Base-by-base conservation (phyloP, 1,139 yeast species). In the Saccharomyces hybrid region DNA sequence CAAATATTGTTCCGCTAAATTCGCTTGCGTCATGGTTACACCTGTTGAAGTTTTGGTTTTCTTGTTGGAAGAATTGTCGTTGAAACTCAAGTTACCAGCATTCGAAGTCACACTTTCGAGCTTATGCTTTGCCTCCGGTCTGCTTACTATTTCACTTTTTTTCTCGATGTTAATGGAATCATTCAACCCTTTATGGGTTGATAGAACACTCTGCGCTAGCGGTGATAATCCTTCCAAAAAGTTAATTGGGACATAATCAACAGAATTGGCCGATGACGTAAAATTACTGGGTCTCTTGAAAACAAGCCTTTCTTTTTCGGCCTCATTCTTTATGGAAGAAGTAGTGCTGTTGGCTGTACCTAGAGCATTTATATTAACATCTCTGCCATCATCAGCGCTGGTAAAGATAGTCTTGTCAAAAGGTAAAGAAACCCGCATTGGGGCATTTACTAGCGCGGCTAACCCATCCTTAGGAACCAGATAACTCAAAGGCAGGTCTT, bases 381-480 rank as follows among this genome's bases (percentile, higher is more conserved):
- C 25, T 14, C 44, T 38, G 26, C 44, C 8, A 38, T 38, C 44
- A 16, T 20, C 25, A 20, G 25, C 44, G 25, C 26, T 38, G 44
- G 44, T 20, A 20, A 38, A 38, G 26, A 38, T 20, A 20, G 13
- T 23, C 44, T 30, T 30, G 34, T 16, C 46, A 23, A 44, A 9
- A 11, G 51, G 53, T 8, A 61, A 38, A 20, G 59, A 48, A 9
- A 56, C 41, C 6, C 55, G 47, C 27, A 64, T 46, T 5, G 61
- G 54, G 1, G 61, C 52, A 13, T 49, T 56, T 13, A 65, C 48
- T 32, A 64, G 34, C 7, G 57, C 44, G 2, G 61, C 54, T 2
- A 68, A 52, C 5, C 59, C 64, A 34, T 57, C 62, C 50, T 69
- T 68, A 3, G 72, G 71, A 3, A 68, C 59, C 41, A 69, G 54